Conservation (phyloP, 1,284 basidiomycete genomes). For the Cutaneotrichosporon sp. region DNA sequence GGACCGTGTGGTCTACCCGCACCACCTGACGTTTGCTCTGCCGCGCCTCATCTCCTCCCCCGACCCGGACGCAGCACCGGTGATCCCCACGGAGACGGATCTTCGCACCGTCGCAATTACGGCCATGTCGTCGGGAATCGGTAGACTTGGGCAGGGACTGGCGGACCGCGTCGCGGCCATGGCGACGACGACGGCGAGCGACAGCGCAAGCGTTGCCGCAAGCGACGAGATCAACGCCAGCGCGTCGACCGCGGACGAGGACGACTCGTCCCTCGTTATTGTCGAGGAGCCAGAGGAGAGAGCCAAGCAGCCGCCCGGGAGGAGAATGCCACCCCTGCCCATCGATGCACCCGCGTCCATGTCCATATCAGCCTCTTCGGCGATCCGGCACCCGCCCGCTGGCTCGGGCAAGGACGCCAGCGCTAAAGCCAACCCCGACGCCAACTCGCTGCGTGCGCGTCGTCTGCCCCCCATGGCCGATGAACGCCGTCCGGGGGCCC, state of each 20-base stretch:
- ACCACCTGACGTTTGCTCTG: constrained; percentile 49
- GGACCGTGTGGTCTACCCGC: constrained; percentile 53
- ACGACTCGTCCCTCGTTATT: constrained; percentile 4
- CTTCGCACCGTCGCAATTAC: constrained; percentile 8
- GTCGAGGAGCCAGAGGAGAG: constrained; percentile 23
- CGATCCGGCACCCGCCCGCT: background rate
- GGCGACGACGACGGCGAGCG: constrained; percentile 1
- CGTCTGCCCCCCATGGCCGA: background rate
- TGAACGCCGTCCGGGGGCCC: background rate
- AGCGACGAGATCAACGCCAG: constrained; percentile 1
- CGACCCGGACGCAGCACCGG: background rate
- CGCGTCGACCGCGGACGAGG: background rate
- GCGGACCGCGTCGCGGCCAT: constrained; percentile 10
- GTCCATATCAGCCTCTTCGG: background rate
- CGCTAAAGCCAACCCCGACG: background rate
- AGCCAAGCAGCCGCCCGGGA: constrained; percentile 9
- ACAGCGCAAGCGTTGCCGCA: constrained; percentile 9
- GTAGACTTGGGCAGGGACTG: constrained; percentile 11
- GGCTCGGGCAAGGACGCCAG: background rate
- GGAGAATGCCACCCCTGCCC: background rate
- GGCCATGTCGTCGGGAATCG: constrained; percentile 12
- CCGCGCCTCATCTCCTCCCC: constrained; percentile 44
- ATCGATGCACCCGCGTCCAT: too few relatives aligned
- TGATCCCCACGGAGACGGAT: constrained; percentile 11
- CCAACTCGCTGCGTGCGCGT: background rate